Evolutionary conservation across 352 stramenopile species (phyloP).

Genomic region (Saprolegnia parasitica): DNA sequence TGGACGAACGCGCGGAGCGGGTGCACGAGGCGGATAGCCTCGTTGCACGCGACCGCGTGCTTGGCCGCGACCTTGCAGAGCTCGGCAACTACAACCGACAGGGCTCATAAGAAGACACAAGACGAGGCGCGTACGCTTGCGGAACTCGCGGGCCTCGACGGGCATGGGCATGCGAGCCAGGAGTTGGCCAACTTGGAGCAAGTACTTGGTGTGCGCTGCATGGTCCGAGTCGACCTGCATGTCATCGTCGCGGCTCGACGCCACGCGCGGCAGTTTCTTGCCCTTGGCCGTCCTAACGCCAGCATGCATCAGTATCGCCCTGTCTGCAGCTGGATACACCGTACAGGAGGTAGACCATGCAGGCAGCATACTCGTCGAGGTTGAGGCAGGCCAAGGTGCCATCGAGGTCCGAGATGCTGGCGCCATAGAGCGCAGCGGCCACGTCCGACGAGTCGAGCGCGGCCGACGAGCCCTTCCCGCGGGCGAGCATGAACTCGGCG

Average conservation of each 20-base stretch:
- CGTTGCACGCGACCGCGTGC: background rate
- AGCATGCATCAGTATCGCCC: too few species aligned
- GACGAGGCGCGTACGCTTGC: conserved; percentile 10
- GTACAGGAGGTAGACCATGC: conserved; percentile 22
- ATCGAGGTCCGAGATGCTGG: conserved; percentile 10
- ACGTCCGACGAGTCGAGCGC: background rate
- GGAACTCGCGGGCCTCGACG: background rate
- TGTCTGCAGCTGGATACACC: background rate
- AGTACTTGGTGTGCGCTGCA: background rate
- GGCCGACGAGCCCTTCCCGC: conserved; percentile 3
- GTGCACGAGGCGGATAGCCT: conserved; percentile 28
- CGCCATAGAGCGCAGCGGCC: background rate
- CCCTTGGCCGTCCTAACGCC: conserved; percentile 10
- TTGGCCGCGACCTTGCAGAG: conserved; percentile 13
- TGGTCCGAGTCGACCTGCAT: background rate
- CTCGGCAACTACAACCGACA: conserved; percentile 5
- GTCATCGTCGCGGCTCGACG: conserved; percentile 14
- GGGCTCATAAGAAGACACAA: background rate
- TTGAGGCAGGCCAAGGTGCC: conserved; percentile 16
- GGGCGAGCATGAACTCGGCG: conserved; percentile 21
- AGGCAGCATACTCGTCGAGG: conserved; percentile 10
- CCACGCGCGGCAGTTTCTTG: conserved; percentile 1
- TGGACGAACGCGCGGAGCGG: conserved; percentile 63
- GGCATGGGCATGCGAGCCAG: background rate
- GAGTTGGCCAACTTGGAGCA: conserved; percentile 1